Evolutionary conservation across 2,329 filamentous ascomycete genomes (phyloP).

Genomic region (Periconia macrospinosa): DNA sequence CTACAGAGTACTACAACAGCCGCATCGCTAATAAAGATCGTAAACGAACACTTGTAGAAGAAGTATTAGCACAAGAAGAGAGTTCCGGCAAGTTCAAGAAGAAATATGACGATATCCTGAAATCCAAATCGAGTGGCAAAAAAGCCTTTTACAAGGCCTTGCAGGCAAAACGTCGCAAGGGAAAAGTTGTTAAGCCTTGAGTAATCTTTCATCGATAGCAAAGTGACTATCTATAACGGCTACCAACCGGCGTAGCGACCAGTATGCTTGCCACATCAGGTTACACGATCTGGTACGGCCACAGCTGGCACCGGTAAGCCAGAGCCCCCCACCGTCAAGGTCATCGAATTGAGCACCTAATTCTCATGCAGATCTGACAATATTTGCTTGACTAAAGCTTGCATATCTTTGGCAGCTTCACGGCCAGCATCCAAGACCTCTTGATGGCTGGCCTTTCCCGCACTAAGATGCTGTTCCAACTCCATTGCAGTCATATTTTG

Average conservation of each 20-base stretch:
- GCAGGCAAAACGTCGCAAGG: slow-evolving; percentile 58
- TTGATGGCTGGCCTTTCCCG: slow-evolving; percentile 65
- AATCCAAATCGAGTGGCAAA: slow-evolving; percentile 80
- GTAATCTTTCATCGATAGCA: neutral
- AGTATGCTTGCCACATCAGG: too few relatives aligned
- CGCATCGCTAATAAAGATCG: slow-evolving; percentile 84
- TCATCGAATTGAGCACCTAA: slow-evolving; percentile 1
- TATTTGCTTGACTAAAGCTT: slow-evolving; percentile 53
- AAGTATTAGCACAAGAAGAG: slow-evolving; percentile 71
- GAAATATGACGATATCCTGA: slow-evolving; percentile 86
- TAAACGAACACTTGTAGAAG: slow-evolving; percentile 83
- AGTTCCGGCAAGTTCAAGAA: slow-evolving; percentile 73
- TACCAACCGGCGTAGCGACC: too few relatives aligned
- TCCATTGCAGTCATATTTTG: slow-evolving; percentile 54
- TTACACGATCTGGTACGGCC: too few relatives aligned
- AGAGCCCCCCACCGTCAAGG: neutral
- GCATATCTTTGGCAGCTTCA: slow-evolving; percentile 64
- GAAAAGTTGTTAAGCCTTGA: slow-evolving; percentile 41
- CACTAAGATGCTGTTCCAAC: slow-evolving; percentile 57
- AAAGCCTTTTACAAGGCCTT: slow-evolving; percentile 86
- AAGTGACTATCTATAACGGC: neutral
- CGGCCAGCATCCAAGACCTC: slow-evolving; percentile 66
- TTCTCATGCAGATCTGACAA: slow-evolving; percentile 43
- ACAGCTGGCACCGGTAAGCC: neutral
- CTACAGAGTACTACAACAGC: slow-evolving; percentile 82